These are phyloP conservation scores for Gliomastix tumulicola DNA, from an alignment of 2,329 filamentous ascomycete genomes.

Conservation along the genomic window DNA sequence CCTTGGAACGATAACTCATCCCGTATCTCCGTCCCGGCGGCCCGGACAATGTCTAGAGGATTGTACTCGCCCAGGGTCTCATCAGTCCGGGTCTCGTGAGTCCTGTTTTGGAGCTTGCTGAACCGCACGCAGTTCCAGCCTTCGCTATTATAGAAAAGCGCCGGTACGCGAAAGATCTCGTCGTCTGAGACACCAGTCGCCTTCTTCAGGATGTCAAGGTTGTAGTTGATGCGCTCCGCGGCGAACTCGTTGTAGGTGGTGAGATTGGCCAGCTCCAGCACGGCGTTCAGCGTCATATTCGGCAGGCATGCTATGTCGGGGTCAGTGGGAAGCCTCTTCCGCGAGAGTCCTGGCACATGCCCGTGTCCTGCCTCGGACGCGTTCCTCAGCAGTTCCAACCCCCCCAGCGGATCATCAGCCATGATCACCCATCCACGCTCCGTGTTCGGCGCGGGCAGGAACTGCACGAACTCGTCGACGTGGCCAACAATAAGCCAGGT, in stretches of 20 bases:
- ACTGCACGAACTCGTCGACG: conserved; percentile 19
- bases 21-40: neutral
- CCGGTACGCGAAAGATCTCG: conserved; percentile 14
- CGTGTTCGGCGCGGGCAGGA: conserved; percentile 14
- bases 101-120: too few relatives aligned
- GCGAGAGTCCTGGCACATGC: conserved; percentile 3
- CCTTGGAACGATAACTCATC: too few relatives aligned
- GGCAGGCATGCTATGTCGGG: conserved; percentile 7
- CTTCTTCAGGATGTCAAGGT: conserved; percentile 11
- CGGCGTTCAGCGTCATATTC: conserved; percentile 7
- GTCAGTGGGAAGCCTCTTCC: conserved; percentile 1
- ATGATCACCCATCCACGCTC: conserved; percentile 15
- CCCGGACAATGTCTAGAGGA: neutral
- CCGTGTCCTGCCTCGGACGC: conserved; percentile 9
- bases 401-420: conserved; percentile 12
- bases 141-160: too few relatives aligned
- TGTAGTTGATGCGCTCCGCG: conserved; percentile 10
- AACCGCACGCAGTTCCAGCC: too few relatives aligned
- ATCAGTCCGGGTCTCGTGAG: too few relatives aligned
- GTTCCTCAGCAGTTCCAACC: conserved; percentile 11
- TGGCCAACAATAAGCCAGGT: conserved; percentile 16
- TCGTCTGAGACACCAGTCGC: conserved; percentile 14
- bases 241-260: conserved; percentile 6
- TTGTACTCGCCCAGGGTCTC: conserved; percentile 1
- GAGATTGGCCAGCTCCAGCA: conserved; percentile 7